These are phyloP conservation scores for Laguncularia racemosa DNA, from an alignment of 345 rosid genomes.

Conservation along the genomic window DNA sequence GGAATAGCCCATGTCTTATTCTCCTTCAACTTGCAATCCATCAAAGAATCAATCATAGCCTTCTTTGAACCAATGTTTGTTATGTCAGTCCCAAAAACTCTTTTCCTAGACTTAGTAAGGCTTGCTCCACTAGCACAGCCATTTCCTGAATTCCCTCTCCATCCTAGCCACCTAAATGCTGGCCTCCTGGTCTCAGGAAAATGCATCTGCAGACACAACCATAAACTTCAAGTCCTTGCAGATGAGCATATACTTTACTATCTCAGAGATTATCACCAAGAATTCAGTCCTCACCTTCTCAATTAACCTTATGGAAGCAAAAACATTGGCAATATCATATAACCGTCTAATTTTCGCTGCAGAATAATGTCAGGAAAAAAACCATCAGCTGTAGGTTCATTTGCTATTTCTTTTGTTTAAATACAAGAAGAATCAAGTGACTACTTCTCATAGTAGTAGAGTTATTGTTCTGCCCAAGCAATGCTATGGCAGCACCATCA, in stretches of 20 bases:
- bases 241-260: neutral
- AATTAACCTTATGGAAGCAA: conserved; percentile 64
- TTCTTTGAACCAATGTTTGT: conserved; percentile 43
- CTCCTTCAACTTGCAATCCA: conserved; percentile 18
- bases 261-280: neutral
- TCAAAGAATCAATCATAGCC: conserved; percentile 23
- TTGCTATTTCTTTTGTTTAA: neutral
- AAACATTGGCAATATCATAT: conserved; percentile 81
- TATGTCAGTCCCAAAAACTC: conserved; percentile 55
- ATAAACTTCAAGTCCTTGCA: conserved; percentile 1
- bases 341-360: conserved; percentile 83
- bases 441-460: conserved; percentile 65
- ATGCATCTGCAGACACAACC: conserved; percentile 42
- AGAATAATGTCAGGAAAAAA: conserved; percentile 7
- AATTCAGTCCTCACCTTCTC: conserved; percentile 49
- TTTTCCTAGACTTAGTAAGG: conserved; percentile 38
- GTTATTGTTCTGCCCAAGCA: conserved; percentile 48
- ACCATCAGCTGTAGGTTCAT: conserved; percentile 7
- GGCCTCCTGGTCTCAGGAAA: conserved; percentile 62
- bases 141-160: conserved; percentile 25
- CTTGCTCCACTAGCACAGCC: conserved; percentile 14
- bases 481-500: conserved; percentile 54
- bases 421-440: conserved; percentile 1
- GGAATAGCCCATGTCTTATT: conserved; percentile 18
- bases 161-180: conserved; percentile 79